Percentiles rank a stretch among this genome's conserved stretches.
Evolutionary conservation across 495 filamentous ascomycete genomes (phyloP).

Genomic region (Pseudomonodictys pantanalensis): DNA sequence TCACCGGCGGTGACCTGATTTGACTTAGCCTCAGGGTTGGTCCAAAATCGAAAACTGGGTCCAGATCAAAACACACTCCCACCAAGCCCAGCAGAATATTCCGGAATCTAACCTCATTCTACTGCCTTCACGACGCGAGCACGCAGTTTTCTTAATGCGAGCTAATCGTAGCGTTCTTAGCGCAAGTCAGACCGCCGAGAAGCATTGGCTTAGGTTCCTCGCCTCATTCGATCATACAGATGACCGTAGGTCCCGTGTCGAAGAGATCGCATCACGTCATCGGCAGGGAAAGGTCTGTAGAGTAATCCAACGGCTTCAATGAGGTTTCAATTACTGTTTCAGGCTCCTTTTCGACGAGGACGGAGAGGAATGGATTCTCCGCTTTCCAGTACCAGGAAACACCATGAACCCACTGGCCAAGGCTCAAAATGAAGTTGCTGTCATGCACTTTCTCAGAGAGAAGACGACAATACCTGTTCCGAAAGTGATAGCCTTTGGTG

Average conservation of each 20-base stretch:
- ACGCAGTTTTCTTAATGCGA: neutral
- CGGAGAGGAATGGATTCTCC: neutral
- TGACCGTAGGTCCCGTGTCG: neutral
- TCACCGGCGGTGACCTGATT: neutral
- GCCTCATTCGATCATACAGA: slow-evolving; percentile 1
- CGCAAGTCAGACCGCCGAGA: neutral
- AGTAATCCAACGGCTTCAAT: slow-evolving; percentile 1
- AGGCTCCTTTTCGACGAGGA: neutral
- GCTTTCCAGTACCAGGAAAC: slow-evolving; percentile 3
- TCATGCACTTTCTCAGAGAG: slow-evolving; percentile 5
- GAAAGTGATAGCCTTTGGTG: neutral
- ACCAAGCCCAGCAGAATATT: slow-evolving; percentile 1
- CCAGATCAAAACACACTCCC: neutral
- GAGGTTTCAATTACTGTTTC: neutral
- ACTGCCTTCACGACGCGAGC: neutral
- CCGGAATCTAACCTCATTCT: neutral
- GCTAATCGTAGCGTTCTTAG: neutral
- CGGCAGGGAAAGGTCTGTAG: neutral
- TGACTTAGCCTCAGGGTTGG: neutral
- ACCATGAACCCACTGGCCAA: neutral
- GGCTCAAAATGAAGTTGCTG: slow-evolving; percentile 9
- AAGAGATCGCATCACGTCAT: neutral
- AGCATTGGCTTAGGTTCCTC: neutral
- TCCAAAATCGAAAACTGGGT: neutral
- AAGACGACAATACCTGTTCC: slow-evolving; percentile 10